Conservation (phyloP, 169 alveolate species). For the Amoebophrya sp. region DNA sequence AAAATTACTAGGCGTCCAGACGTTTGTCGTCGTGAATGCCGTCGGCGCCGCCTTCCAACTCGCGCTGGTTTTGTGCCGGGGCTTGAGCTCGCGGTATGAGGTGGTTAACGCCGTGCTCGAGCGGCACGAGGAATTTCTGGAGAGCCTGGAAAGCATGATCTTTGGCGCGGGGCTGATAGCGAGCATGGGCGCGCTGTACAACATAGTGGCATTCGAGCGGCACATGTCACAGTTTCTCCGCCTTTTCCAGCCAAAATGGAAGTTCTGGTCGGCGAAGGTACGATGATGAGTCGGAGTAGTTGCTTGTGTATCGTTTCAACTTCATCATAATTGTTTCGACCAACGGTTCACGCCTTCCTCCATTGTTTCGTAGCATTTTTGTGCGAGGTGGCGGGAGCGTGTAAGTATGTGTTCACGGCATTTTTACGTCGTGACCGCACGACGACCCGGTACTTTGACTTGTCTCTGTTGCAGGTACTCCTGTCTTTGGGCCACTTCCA, state of each 20-base stretch:
- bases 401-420: no score
- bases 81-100: background rate
- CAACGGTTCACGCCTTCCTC: no score
- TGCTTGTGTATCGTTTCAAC: no score
- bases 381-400: no score
- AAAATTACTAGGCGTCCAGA: background rate
- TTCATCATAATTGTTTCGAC: no score
- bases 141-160: background rate
- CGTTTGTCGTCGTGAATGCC: background rate
- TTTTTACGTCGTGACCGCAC: no score
- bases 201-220: background rate
- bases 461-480: no score
- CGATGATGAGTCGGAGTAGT: no score
- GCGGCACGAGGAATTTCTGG: background rate
- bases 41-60: background rate
- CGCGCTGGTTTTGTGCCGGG: background rate
- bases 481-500: background rate
- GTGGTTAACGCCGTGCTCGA: background rate
- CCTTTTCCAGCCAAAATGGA: background rate
- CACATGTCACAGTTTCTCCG: background rate
- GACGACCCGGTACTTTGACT: no score
- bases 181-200: background rate
- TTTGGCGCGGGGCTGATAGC: background rate
- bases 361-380: no score
- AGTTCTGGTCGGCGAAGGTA: background rate